Conservation (phyloP, 1,284 basidiomycete species). For the Xanthoconium separans region DNA sequence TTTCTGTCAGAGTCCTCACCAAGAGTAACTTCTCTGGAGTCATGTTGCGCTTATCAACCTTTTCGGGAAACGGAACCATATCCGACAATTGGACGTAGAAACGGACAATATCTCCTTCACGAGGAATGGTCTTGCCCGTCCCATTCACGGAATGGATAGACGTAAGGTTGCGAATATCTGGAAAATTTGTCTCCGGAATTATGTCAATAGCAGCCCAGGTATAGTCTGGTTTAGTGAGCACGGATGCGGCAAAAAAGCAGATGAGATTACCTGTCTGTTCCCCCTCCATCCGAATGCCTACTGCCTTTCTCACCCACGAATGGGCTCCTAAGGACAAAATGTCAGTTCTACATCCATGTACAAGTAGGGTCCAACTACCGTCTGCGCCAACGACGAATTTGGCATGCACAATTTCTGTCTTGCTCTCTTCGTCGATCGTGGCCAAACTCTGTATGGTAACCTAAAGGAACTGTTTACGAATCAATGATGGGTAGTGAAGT, state of each 20-base stretch:
- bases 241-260: background rate
- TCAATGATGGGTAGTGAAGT: no score
- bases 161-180: slow-evolving; percentile 73
- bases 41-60: no score
- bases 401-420: slow-evolving; percentile 32
- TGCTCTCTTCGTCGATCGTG: slow-evolving; percentile 25
- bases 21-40: no score
- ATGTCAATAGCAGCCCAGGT: slow-evolving; percentile 84
- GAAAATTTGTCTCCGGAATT: slow-evolving; percentile 71
- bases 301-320: slow-evolving; percentile 61
- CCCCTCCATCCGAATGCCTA: slow-evolving; percentile 5
- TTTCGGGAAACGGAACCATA: no score
- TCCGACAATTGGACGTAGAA: no score
- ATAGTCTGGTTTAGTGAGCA: slow-evolving; percentile 45
- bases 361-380: slow-evolving; percentile 35
- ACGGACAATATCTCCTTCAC: no score
- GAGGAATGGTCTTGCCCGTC: slow-evolving; percentile 35
- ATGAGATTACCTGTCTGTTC: slow-evolving; percentile 7
- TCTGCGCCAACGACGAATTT: slow-evolving; percentile 66
- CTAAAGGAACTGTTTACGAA: slow-evolving; percentile 23
- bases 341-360: background rate
- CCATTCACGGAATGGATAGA: slow-evolving; percentile 61
- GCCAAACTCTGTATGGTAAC: slow-evolving; percentile 41
- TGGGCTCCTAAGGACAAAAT: slow-evolving; percentile 55
- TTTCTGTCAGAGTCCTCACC: no score